Base-by-base conservation (phyloP, 768 basidiomycete genomes). In the Lentinula sp. region DNA sequence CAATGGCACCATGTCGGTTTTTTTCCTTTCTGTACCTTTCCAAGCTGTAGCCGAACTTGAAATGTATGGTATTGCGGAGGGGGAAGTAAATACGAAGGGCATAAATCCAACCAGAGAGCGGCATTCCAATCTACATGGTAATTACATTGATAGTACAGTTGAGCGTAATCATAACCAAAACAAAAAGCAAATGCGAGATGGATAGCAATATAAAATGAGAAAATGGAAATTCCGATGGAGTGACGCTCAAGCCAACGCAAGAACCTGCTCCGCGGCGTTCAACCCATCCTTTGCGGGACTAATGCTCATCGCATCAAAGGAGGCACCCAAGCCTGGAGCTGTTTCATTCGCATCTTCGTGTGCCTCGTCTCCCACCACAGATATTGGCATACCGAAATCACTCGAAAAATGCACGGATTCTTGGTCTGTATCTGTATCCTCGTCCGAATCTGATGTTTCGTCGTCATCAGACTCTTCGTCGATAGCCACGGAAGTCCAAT, bases 401-500 rank as follows among this genome's bases (percentile, higher is more conserved):
- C 59, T 48, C 70, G 50, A 15, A 42, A 58, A 1, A 45, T 52
- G 37, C 5, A 6, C 15, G 39, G 61, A 3, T 66, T 64, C 57
- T 48, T 68, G 71, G 18, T 75, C 75, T 0, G 69, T 71, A 3
- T 72, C 70, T 10, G 66, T 73, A 8, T 69, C 74, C 1, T 70
- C 78, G 0, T 77, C 81, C 0, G 83, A 84, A 0, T 83, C 83
- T 0, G 82, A 84, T 0, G 83, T 85, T 0, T 83, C 82, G 0
- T 85, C 85, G 0, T 88, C 86, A 0, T 88, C 87, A 0, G 87
- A 88, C 0, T 88, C 88, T 0, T 85, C 88, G 6, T 87, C 88
- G 16, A 85, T 84, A 4, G 91, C 88, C 3, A 96, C 94, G 36
- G 85, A 77, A 16, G 85, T 78, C 96, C 96, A 99, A 62, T 95